These are phyloP conservation scores for Eutypa lata DNA, from an alignment of 2,329 filamentous ascomycete species.

Conservation along the genomic window DNA sequence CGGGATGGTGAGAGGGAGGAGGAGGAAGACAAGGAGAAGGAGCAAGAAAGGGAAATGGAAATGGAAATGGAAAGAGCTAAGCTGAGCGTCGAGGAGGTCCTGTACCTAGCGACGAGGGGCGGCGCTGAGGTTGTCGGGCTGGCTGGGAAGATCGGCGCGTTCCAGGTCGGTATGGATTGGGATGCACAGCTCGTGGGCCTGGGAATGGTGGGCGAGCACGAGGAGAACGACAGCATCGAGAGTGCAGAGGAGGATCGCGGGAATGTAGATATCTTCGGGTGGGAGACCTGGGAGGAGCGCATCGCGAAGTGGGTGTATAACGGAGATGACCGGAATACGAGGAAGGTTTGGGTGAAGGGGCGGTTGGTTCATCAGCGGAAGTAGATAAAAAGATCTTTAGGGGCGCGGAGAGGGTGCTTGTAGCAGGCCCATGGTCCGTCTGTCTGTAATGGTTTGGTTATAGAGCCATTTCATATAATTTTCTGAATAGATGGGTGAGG, in stretches of 20 bases:
- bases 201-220: constrained; percentile 43
- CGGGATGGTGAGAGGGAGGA: background rate
- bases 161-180: constrained; percentile 84
- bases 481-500: no score
- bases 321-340: constrained; percentile 89
- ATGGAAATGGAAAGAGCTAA: constrained; percentile 44
- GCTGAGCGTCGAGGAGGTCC: constrained; percentile 77
- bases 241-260: constrained; percentile 39
- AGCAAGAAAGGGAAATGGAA: constrained; percentile 16
- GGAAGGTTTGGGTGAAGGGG: constrained; percentile 85
- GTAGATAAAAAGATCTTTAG: constrained; percentile 3
- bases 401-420: no score
- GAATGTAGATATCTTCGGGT: constrained; percentile 85
- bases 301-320: constrained; percentile 93
- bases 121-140: constrained; percentile 81
- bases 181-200: constrained; percentile 83
- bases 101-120: constrained; percentile 85
- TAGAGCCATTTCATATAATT: no score
- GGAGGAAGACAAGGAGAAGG: constrained; percentile 12
- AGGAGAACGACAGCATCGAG: constrained; percentile 21
- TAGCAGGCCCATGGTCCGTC: no score
- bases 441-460: no score
- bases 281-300: constrained; percentile 82
- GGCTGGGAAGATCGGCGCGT: constrained; percentile 68
- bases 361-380: constrained; percentile 67